Evolutionary conservation across 2,329 filamentous ascomycete genomes (phyloP).

Genomic region (Diaporthe ampelina): DNA sequence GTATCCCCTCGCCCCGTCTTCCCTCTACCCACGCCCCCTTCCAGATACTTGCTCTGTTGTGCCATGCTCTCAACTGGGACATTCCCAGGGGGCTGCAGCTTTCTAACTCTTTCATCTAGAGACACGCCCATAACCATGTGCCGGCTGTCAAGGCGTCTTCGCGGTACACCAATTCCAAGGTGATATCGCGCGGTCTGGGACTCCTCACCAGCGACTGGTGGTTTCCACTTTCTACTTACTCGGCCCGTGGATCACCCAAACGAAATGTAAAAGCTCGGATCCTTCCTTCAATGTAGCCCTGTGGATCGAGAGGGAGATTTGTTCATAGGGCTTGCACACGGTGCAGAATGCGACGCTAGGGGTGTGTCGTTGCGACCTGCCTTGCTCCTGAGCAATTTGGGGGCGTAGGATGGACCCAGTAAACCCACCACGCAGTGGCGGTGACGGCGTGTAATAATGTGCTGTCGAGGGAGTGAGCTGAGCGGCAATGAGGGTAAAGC

Average conservation of each 20-base stretch:
- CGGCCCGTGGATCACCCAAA: not conserved
- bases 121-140: slow-evolving; percentile 14
- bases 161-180: not conserved
- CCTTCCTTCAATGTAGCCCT: not conserved
- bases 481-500: not conserved
- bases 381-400: slow-evolving; percentile 30
- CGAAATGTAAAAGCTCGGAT: not conserved
- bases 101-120: not conserved
- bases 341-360: slow-evolving; percentile 8
- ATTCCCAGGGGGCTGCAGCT: not conserved
- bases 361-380: slow-evolving; percentile 29
- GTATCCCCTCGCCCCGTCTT: not conserved
- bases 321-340: slow-evolving; percentile 2
- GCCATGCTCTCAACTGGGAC: not conserved
- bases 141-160: not conserved
- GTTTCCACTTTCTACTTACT: not conserved
- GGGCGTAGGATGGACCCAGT: slow-evolving; percentile 23
- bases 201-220: not conserved
- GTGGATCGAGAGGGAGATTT: not conserved
- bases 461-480: not conserved
- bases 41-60: not conserved
- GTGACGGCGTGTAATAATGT: slow-evolving; percentile 31
- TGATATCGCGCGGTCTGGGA: not conserved
- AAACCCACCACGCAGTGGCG: slow-evolving; percentile 35
- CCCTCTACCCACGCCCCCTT: slow-evolving; percentile 8